Evolutionary conservation across 2,329 filamentous ascomycete genomes (phyloP), one percentile per base, ranked within the genome.

Genomic region (Phyllosticta citribraziliensis): DNA sequence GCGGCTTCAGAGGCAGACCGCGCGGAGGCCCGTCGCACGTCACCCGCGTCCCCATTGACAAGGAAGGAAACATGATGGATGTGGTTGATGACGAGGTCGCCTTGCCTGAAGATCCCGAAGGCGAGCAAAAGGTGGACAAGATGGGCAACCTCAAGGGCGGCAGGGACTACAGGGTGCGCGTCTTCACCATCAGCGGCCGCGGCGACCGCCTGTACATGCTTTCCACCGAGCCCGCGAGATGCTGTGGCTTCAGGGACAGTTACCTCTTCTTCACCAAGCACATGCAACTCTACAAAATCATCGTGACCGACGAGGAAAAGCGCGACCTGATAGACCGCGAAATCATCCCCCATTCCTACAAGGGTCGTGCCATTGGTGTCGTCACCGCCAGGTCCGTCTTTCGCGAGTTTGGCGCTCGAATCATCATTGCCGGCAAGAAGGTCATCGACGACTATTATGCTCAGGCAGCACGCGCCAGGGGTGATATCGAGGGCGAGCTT

Each of bases 211-310:
- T 96, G 11, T 99, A 99, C 83, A 99, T 99, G 94, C 78, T 99
- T 75, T 97, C 94, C 2, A 99, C 94, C 4, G 94, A 99, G 72
- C 95, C 94, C 5, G 94, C 94, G 24, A 88, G 94, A 66, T 97
- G 94, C 70, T 92, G 96, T 60, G 94, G 94, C 17, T 99, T 99
- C 81, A 84, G 94, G 67, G 94, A 99, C 79, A 97, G 92, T 65
- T 99, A 99, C 71, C 84, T 99, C 25, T 97, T 99, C 81, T 99
- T 99, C 80, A 95, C 94, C 65, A 99, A 97, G 76, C 94, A 99
- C 76, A 89, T 89, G 72, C 87, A 91, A 69, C 87, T 99, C 14
- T 94, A 91, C 83, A 99, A 99, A 79, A 96, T 99, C 70, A 96
- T 99, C 69, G 90, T 97, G 61, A 91, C 92, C 68, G 94, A 99